Evolutionary conservation across 768 basidiomycete genomes (phyloP).

Genomic region (Tulasnella sp.): DNA sequence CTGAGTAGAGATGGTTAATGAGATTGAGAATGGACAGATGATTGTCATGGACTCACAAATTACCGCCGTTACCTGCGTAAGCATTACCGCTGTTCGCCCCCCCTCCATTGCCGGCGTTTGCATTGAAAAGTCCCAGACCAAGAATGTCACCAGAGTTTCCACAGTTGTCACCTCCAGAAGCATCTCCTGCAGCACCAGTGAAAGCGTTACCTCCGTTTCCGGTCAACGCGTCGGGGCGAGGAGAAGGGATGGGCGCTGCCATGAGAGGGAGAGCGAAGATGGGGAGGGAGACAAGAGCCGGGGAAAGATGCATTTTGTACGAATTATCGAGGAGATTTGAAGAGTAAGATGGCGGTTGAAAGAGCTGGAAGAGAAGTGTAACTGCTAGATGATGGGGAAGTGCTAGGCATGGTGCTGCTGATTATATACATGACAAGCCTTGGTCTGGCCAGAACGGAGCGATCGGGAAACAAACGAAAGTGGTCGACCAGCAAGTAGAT

Average conservation of each 20-base stretch:
- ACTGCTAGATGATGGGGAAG: neutral
- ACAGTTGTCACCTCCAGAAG: conserved; percentile 1
- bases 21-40: neutral
- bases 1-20: neutral
- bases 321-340: neutral
- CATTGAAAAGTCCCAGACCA: conserved; percentile 6
- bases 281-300: conserved; percentile 14
- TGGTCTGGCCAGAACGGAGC: neutral
- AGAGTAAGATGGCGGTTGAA: neutral
- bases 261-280: conserved; percentile 14
- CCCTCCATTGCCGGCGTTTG: conserved; percentile 1
- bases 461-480: neutral
- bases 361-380: neutral
- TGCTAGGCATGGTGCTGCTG: neutral
- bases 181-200: neutral
- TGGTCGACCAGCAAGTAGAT: neutral
- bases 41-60: neutral
- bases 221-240: conserved; percentile 2
- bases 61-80: neutral
- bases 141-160: neutral
- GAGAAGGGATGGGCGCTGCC: conserved; percentile 5
- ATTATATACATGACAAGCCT: neutral
- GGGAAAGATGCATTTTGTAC: conserved; percentile 13
- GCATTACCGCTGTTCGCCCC: neutral
- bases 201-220: conserved; percentile 6